Evolutionary conservation across 73 alveolate genomes (phyloP).

Genomic region (Stentor coeruleus): DNA sequence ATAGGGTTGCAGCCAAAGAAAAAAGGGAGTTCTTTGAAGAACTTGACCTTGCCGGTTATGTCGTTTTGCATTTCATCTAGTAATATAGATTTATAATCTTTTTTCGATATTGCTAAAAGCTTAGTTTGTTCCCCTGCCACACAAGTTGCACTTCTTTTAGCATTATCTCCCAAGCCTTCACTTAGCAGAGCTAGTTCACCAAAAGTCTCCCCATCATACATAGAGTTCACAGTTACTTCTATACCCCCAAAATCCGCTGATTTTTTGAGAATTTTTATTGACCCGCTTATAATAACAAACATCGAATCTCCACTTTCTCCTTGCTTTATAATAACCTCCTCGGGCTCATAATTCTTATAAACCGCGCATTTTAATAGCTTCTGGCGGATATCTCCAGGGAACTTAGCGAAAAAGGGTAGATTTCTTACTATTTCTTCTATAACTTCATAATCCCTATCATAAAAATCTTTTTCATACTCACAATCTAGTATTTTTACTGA

Average conservation of each 20-base stretch:
- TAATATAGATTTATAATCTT: conserved; percentile 16
- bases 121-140: conserved; percentile 25
- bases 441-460: background rate
- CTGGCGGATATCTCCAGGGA: conserved; percentile 12
- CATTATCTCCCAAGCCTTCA: background rate
- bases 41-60: conserved; percentile 11
- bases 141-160: conserved; percentile 19
- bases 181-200: conserved; percentile 26
- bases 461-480: background rate
- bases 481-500: background rate
- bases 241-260: conserved; percentile 19
- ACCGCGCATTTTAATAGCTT: background rate
- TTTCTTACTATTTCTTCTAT: background rate
- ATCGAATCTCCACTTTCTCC: conserved; percentile 26
- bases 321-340: background rate
- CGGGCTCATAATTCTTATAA: background rate
- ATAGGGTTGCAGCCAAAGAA: background rate
- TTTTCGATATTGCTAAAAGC: conserved; percentile 23
- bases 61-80: conserved; percentile 11
- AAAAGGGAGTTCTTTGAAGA: conserved; percentile 25
- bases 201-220: conserved; percentile 29
- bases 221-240: conserved; percentile 2
- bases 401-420: conserved; percentile 15
- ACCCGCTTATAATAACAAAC: conserved; percentile 24
- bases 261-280: background rate